Evolutionary conservation across 352 stramenopile species (phyloP).

Genomic region (Pythium sp.): DNA sequence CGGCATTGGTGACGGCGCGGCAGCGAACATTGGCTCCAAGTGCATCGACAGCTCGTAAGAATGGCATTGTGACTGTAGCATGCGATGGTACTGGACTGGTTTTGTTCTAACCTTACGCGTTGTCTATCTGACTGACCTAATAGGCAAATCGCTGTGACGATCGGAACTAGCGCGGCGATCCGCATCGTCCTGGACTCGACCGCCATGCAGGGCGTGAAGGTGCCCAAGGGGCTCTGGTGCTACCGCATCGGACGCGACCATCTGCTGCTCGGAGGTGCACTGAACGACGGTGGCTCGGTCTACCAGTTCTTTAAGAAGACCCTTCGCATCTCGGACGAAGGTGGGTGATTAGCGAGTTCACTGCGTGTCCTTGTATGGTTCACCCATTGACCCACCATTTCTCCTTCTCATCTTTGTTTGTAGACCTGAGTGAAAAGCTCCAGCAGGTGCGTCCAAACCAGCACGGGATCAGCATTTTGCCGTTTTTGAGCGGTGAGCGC

Average conservation of each 20-base stretch:
- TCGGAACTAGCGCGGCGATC: slow-evolving; percentile 93
- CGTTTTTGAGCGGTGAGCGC: slow-evolving; percentile 92
- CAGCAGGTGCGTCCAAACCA: slow-evolving; percentile 31
- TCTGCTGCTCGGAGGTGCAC: slow-evolving; percentile 90
- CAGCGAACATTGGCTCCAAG: slow-evolving; percentile 94
- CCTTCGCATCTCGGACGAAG: slow-evolving; percentile 51
- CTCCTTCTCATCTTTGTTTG: neutral
- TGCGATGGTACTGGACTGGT: neutral
- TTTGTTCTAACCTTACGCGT: neutral
- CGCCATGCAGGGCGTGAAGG: slow-evolving; percentile 50
- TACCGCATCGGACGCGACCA: slow-evolving; percentile 88
- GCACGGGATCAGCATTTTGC: slow-evolving; percentile 85
- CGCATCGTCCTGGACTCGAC: slow-evolving; percentile 78
- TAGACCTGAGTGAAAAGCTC: slow-evolving; percentile 44
- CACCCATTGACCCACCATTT: too few species aligned
- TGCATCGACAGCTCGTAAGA: slow-evolving; percentile 71
- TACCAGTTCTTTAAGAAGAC: slow-evolving; percentile 89
- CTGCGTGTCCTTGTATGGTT: too few species aligned
- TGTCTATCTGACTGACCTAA: neutral
- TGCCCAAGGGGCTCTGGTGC: slow-evolving; percentile 92
- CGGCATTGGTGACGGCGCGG: slow-evolving; percentile 91
- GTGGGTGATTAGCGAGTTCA: slow-evolving; percentile 22
- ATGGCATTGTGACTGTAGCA: neutral
- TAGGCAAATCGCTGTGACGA: slow-evolving; percentile 90
- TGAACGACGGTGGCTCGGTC: slow-evolving; percentile 97